These are phyloP conservation scores for Kurtzmaniella cleridarum DNA, from an alignment of 805 yeast genomes.

Conservation along the genomic window DNA sequence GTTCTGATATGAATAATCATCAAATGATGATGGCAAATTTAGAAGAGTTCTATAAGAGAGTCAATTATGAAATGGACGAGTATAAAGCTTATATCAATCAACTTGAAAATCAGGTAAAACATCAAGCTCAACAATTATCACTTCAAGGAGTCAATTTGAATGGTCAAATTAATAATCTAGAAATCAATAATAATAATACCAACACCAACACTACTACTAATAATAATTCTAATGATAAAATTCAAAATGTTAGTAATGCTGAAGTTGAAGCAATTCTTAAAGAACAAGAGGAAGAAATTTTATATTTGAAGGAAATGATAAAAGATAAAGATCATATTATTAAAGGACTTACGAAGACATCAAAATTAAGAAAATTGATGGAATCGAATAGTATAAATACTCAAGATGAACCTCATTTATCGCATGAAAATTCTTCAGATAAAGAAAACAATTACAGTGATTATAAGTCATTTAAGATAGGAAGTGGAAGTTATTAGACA, in stretches of 20 bases:
- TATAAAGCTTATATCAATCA: constrained; percentile 54
- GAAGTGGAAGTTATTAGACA: not conserved
- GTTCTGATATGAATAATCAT: constrained; percentile 31
- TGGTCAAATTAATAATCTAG: not conserved
- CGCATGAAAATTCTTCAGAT: not conserved
- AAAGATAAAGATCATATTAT: constrained; percentile 77
- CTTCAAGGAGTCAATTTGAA: not conserved
- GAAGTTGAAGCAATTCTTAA: constrained; percentile 34
- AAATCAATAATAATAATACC: constrained; percentile 6
- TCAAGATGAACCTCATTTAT: too few species aligned
- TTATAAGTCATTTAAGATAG: constrained; percentile 3
- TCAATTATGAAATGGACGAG: constrained; percentile 51
- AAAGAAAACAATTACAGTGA: constrained; percentile 4
- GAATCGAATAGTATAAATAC: constrained; percentile 24
- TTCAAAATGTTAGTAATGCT: not conserved
- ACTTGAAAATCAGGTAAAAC: constrained; percentile 50
- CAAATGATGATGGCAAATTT: constrained; percentile 41
- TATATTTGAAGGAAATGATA: constrained; percentile 55
- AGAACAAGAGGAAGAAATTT: constrained; percentile 65
- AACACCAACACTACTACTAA: constrained; percentile 6
- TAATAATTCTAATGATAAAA: constrained; percentile 7
- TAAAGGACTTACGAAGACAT: constrained; percentile 62
- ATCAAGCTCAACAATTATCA: constrained; percentile 15
- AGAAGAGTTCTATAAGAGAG: constrained; percentile 44
- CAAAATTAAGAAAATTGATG: constrained; percentile 48